Base-by-base conservation (phyloP, 441 rosid genomes). In the Corymbia citriodora region DNA sequence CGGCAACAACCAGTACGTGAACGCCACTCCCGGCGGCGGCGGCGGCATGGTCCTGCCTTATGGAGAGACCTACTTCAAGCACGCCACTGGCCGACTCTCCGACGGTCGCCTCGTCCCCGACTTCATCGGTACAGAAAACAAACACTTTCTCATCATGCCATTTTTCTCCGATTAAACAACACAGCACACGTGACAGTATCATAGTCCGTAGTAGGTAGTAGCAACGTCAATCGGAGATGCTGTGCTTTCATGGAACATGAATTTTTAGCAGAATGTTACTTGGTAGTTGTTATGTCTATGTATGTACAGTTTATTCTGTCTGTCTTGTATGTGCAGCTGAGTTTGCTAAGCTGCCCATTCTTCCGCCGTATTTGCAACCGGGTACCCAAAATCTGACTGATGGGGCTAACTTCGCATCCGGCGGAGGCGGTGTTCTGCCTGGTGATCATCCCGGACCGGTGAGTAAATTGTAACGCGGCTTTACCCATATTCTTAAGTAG, bases 371-470 rank as follows among this genome's bases (percentile, higher is more conserved):
- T 18, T 16, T 90, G 91, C 74, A 90, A 33, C 90, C 90, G 9
- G 63, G 50, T 8, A 21, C 82, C 29, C 61, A 61, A 57, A 57
- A 81, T 50, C 82, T 88, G 63, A 23, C 33, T n/a, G 7, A 82
- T 27, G 91, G 91, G 33, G 91, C 91, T 33, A 88, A 88, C 88
- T 90, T 90, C 23, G 91, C 91, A 1, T 79, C 88, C 2, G 88
- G 45, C 8, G 91, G 88, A 82, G 87, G 87, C 25, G 87, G 17
- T 27, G 90, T 83, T 25, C 88, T 88, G 40, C 88, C 88, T 53
- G 1, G 70, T 18, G 68, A 57, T 55, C 70, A 61, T 31, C 88
- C 70, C 12, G 72, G 88, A 36, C 40, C 72, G 10, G 88, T 36
- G 50, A 57, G 88, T 52, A 50, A 50, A 54, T 54, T 86, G 45